These are phyloP conservation scores for Cyclotella sp. DNA, from an alignment of 108 stramenopile genomes.

Conservation along the genomic window DNA sequence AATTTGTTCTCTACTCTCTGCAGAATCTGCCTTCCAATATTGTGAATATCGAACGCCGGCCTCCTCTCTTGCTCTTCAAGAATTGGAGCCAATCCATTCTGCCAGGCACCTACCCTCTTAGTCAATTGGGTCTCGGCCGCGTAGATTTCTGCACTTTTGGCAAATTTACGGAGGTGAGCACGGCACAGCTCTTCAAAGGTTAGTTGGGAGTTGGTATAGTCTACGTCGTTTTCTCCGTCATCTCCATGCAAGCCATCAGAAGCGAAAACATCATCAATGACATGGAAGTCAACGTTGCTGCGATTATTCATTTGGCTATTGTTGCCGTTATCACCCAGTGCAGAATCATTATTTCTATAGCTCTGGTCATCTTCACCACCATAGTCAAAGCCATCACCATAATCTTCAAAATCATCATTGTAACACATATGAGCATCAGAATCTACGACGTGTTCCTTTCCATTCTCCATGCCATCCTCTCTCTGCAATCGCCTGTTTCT, in stretches of 20 bases:
- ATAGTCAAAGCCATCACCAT: constrained; percentile 55
- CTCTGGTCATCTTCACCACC: constrained; percentile 56
- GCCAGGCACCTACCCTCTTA: constrained; percentile 89
- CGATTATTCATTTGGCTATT: constrained; percentile 17
- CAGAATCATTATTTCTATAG: constrained; percentile 21
- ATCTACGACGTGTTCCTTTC: constrained; percentile 29
- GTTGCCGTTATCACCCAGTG: constrained; percentile 1
- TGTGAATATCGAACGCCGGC: constrained; percentile 92
- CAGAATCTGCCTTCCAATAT: constrained; percentile 74
- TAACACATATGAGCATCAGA: constrained; percentile 50
- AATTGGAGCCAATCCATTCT: constrained; percentile 83
- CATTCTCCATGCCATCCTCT: constrained; percentile 11
- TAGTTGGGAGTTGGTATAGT: constrained; percentile 46
- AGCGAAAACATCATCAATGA: constrained; percentile 56
- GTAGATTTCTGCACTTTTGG: constrained; percentile 90
- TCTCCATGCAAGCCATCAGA: constrained; percentile 38
- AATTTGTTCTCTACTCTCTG: constrained; percentile 40
- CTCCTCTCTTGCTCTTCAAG: constrained; percentile 89
- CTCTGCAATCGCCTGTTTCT: constrained; percentile 8
- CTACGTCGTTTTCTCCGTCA: constrained; percentile 55
- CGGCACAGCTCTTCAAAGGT: constrained; percentile 95
- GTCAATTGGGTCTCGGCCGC: constrained; percentile 90
- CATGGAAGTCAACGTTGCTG: constrained; percentile 53
- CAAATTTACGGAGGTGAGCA: constrained; percentile 88
- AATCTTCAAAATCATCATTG: constrained; percentile 58